Evolutionary conservation across 2,329 filamentous ascomycete genomes (phyloP).

Genomic region (Pseudogymnoascus sp.): DNA sequence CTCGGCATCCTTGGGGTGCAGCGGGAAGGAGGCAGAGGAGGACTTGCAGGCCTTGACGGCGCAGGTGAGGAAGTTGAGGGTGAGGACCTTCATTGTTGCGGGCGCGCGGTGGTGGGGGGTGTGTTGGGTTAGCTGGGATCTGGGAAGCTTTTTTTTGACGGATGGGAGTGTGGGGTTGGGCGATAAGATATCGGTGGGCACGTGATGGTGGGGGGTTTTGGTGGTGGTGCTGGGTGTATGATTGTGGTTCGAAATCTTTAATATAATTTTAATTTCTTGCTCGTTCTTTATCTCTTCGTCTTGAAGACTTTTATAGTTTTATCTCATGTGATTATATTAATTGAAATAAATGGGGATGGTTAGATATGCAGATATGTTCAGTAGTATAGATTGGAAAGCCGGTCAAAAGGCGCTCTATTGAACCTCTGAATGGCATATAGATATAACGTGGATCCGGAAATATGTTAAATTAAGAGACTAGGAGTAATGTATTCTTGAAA

Average conservation of each 20-base stretch:
- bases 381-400: not conserved
- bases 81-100: slow-evolving; percentile 76
- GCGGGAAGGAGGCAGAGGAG: slow-evolving; percentile 68
- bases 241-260: not conserved
- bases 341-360: not conserved
- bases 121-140: not conserved
- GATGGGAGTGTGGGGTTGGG: slow-evolving; percentile 6
- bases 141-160: slow-evolving; percentile 1
- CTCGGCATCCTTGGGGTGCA: slow-evolving; percentile 88
- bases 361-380: not conserved
- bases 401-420: not conserved
- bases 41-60: slow-evolving; percentile 92
- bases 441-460: too few species aligned
- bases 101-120: not conserved
- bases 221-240: not conserved
- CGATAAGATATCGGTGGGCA: not conserved
- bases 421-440: not conserved
- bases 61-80: slow-evolving; percentile 93
- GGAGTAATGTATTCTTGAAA: not conserved
- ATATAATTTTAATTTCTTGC: not conserved
- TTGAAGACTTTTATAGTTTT: not conserved
- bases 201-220: not conserved
- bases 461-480: not conserved
- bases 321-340: not conserved
- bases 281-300: not conserved